Percentiles rank a stretch among this genome's conserved stretches.
phyloP scores from a whole-genome alignment of 1,284 basidiomycete genomes.

The Takashimella koratensis region DNA sequence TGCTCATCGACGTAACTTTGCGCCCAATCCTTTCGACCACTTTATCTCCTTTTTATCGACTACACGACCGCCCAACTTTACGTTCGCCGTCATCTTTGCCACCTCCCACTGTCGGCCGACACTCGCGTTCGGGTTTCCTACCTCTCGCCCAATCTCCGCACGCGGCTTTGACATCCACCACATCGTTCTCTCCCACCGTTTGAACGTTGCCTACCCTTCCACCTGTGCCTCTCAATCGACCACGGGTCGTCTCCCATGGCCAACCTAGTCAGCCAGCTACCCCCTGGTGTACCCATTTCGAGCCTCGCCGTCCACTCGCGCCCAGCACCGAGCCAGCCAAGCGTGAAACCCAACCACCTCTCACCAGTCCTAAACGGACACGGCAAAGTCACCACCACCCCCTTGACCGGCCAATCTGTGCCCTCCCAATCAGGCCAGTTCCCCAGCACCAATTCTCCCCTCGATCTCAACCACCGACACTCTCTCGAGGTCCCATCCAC shows the following conservation, averaged over 20 bases:
- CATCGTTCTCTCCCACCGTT: too few species aligned
- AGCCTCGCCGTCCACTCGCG: neutral
- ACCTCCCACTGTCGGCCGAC: neutral
- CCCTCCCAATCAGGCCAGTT: neutral
- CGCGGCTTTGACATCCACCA: neutral
- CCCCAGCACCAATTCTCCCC: neutral
- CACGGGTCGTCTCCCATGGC: neutral
- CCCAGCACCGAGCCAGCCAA: neutral
- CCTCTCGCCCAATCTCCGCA: neutral
- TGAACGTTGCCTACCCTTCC: neutral
- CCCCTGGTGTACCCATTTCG: neutral
- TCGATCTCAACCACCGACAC: neutral
- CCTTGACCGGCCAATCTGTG: neutral
- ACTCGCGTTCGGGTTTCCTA: neutral
- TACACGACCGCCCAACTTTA: too few species aligned
- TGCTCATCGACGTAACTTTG: neutral
- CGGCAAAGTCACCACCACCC: neutral
- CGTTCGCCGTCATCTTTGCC: neutral
- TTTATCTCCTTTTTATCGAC: neutral
- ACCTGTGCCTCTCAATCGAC: neutral
- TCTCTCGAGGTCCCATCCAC: slow-evolving; percentile 2
- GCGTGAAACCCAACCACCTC: neutral
- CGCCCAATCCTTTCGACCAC: neutral
- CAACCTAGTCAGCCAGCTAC: neutral
- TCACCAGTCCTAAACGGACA: neutral